Percentiles rank a stretch among this genome's conserved stretches.
Evolutionary conservation across 2,329 filamentous ascomycete species (phyloP).

Genomic region (Pestalotiopsis fici): DNA sequence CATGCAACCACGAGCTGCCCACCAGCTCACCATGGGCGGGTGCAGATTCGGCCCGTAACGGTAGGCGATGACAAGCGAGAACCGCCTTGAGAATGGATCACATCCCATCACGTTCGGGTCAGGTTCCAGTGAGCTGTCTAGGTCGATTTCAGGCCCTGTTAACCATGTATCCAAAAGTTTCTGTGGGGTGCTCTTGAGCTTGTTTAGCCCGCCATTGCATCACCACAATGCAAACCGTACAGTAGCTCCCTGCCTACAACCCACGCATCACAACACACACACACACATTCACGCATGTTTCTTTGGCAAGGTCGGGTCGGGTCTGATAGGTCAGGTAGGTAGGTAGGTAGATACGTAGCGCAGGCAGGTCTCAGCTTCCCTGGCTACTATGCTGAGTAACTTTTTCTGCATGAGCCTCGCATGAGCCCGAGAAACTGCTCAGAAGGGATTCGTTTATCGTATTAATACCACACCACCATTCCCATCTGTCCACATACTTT

Average conservation of each 20-base stretch:
- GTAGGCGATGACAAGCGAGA: neutral
- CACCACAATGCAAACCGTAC: slow-evolving; percentile 5
- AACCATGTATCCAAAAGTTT: neutral
- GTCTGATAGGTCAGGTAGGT: neutral
- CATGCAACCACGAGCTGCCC: neutral
- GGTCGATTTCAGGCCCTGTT: neutral
- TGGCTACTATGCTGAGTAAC: neutral
- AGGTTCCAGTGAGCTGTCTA: neutral
- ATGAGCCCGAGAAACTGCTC: neutral
- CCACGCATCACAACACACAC: neutral
- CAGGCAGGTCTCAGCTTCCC: neutral
- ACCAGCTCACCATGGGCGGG: neutral
- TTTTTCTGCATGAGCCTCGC: neutral
- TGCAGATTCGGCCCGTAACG: neutral
- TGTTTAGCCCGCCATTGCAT: slow-evolving; percentile 9
- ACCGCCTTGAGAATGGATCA: neutral
- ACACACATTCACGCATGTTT: neutral
- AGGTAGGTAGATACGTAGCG: neutral
- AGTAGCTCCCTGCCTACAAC: neutral
- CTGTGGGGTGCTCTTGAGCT: neutral
- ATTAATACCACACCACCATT: neutral
- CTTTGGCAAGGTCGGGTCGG: neutral
- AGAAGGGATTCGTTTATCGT: neutral
- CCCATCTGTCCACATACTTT: neutral
- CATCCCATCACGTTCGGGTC: neutral